Evolutionary conservation across 2,329 filamentous ascomycete species (phyloP), one percentile per base, ranked within the genome.

Genomic region (Nannizziopsis arthrosporioides): DNA sequence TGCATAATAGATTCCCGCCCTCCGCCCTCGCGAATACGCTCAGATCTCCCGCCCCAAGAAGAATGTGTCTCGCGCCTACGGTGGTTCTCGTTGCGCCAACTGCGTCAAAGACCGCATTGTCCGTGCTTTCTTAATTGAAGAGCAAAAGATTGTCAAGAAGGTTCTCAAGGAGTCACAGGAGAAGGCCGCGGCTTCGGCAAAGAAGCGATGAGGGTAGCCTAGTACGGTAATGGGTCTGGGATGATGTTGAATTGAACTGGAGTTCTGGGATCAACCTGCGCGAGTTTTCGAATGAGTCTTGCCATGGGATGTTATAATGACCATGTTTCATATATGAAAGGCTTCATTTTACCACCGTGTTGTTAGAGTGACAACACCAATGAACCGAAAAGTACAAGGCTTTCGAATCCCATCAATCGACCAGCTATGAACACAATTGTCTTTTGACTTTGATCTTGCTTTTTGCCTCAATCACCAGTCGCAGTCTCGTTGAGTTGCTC

Each of bases 131-230:
- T 77, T 98, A 72, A 96, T 98, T 61, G 93, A 98, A 80, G 92
- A 98, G 82, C 92, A 98, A 81, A 98, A 98, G 86, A 96, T 98
- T 65, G 92, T 98, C 75, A 98, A 98, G 88, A 98, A 98, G 86
- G 92, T 98, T 66, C 81, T 96, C 71, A 95, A 95, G 85, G 90
- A 96, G 80, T 81, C 78, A 56, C 86, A 94, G 77, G 84, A 86
- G 78, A 84, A 69, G 65, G 63, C 64, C 55, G 57, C 61, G 47
- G 48, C 49, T 45, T 51, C 54, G 10, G 43, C 54, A 27, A 65
- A 62, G 57, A 69, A 69, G 66, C 66, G 66, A 61, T 69, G 68
- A 68, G 60, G 3, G 37, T 36, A 41, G 45, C 17, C 32, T 17
- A 36, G 17, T 36, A 37, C 45, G 18, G 22, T 45, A 48, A 44